Percentiles rank a stretch among this genome's conserved stretches.
These are phyloP conservation scores for Platanthera zijinensis DNA, from an alignment of 106 monocot genomes.

Conservation along the genomic window DNA sequence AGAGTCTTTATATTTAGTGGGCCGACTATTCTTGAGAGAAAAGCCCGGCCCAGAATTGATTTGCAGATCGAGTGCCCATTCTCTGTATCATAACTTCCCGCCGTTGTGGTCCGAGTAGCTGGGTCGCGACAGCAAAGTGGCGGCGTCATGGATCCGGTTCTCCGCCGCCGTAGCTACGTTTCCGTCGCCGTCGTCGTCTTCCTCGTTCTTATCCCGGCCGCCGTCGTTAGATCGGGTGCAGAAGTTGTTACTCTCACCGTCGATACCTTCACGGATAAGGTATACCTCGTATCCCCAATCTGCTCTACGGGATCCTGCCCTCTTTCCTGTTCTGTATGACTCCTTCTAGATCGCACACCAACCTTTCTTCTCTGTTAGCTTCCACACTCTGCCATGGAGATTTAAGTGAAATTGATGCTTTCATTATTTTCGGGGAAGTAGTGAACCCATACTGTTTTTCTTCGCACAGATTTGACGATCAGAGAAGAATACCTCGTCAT, in stretches of 20 bases:
- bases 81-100: no score
- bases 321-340: not conserved
- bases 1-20: not conserved
- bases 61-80: no score
- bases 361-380: not conserved
- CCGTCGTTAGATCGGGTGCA: slow-evolving; percentile 13
- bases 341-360: not conserved
- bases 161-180: not conserved
- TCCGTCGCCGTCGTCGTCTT: not conserved
- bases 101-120: not conserved
- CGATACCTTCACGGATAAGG: slow-evolving; percentile 90
- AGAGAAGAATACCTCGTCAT: no score
- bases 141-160: not conserved
- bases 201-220: slow-evolving; percentile 12
- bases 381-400: not conserved
- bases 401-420: not conserved
- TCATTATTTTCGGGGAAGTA: not conserved
- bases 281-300: slow-evolving; percentile 7
- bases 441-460: not conserved
- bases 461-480: not conserved
- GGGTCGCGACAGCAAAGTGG: not conserved
- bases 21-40: not conserved
- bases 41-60: not conserved
- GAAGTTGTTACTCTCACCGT: slow-evolving; percentile 77
- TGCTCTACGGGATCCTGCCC: not conserved